Conservation (phyloP, 495 filamentous ascomycete species). For the Talaromyces proteolyticus region DNA sequence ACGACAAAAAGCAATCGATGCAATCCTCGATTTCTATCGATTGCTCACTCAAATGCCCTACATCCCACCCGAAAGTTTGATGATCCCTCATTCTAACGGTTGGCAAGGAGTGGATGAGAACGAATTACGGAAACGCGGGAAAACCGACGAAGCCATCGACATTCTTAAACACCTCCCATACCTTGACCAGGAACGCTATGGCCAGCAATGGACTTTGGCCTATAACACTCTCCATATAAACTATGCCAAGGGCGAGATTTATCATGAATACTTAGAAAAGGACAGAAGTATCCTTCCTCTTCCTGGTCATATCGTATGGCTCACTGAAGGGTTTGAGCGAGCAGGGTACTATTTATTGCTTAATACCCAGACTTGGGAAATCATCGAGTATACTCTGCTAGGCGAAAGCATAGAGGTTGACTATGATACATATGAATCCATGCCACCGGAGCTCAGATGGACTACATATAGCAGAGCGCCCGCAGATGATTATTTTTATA, state of each 20-base stretch:
- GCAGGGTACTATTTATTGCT: background rate
- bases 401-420: slow-evolving; percentile 2
- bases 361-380: slow-evolving; percentile 3
- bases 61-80: slow-evolving; percentile 2
- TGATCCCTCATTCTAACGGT: slow-evolving; percentile 1
- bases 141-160: background rate
- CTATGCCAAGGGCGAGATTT: slow-evolving; percentile 1
- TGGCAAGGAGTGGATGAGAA: background rate
- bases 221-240: slow-evolving; percentile 6
- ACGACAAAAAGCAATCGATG: background rate
- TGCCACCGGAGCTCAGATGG: background rate
- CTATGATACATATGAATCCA: background rate
- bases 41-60: slow-evolving; percentile 1
- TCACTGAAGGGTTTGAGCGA: slow-evolving; percentile 1
- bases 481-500: background rate
- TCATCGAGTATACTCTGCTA: slow-evolving; percentile 1
- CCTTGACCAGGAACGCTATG: background rate
- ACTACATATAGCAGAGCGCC: slow-evolving; percentile 1
- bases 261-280: background rate
- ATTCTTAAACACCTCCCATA: background rate
- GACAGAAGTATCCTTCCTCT: background rate
- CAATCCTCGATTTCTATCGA: background rate
- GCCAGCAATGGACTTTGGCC: background rate
- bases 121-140: slow-evolving; percentile 1
- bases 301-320: slow-evolving; percentile 4